Evolutionary conservation across 768 basidiomycete genomes (phyloP).

Genomic region (Mycena belliarum): DNA sequence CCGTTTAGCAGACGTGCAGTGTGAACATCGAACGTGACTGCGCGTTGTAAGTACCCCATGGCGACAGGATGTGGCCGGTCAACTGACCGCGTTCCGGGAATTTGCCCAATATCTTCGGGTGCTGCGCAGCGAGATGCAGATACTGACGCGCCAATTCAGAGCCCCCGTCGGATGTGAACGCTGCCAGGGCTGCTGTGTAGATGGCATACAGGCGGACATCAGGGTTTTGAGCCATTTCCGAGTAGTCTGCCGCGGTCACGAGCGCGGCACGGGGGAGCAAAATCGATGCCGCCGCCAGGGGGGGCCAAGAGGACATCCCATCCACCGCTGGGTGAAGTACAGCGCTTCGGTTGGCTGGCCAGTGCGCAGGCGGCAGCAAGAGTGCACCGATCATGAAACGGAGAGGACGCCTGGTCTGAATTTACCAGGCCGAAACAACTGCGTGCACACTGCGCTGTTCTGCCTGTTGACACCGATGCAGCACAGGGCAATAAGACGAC

Average conservation of each 20-base stretch:
- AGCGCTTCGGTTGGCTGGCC: conserved; percentile 40
- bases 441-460: conserved; percentile 25
- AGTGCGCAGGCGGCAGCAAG: conserved; percentile 35
- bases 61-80: neutral
- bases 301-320: conserved; percentile 13
- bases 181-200: conserved; percentile 44
- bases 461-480: neutral
- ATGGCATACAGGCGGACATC: conserved; percentile 19
- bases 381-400: conserved; percentile 40
- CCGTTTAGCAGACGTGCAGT: conserved; percentile 33
- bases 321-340: conserved; percentile 39
- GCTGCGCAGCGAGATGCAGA: conserved; percentile 36
- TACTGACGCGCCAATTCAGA: conserved; percentile 40
- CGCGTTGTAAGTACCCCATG: conserved; percentile 25
- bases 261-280: conserved; percentile 26
- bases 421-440: conserved; percentile 47
- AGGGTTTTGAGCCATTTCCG: neutral
- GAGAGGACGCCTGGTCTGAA: conserved; percentile 36
- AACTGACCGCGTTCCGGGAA: conserved; percentile 37
- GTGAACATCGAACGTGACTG: conserved; percentile 23
- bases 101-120: conserved; percentile 41
- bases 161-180: conserved; percentile 43
- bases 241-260: conserved; percentile 18
- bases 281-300: conserved; percentile 29
- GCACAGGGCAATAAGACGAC: conserved; percentile 4